These are phyloP conservation scores for Akanthomyces lecanii DNA, from an alignment of 2,329 filamentous ascomycete species.

Conservation along the genomic window DNA sequence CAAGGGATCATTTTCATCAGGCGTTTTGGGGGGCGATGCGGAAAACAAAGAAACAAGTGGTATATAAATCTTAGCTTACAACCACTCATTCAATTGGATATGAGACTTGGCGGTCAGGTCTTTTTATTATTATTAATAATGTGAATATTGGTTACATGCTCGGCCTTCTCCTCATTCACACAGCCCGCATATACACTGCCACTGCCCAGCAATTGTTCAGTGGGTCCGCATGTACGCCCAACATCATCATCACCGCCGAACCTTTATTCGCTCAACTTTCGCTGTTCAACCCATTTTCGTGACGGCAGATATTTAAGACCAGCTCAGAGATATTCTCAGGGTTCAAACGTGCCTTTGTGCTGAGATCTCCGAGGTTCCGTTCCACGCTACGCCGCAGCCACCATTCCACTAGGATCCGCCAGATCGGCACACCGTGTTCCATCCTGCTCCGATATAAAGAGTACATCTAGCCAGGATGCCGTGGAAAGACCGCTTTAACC, in stretches of 20 bases:
- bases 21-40: slow-evolving; percentile 1
- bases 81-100: slow-evolving; percentile 9
- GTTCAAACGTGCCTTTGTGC: not conserved
- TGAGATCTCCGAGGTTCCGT: not conserved
- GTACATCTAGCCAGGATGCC: slow-evolving; percentile 24
- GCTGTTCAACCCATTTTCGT: not conserved
- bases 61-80: not conserved
- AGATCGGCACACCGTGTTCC: not conserved
- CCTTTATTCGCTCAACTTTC: not conserved
- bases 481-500: slow-evolving; percentile 37
- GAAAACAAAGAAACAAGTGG: not conserved
- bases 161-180: not conserved
- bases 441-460: too few species aligned
- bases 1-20: not conserved
- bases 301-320: not conserved
- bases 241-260: slow-evolving; percentile 1
- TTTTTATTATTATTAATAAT: not conserved
- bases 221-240: not conserved
- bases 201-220: slow-evolving; percentile 6
- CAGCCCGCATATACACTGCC: slow-evolving; percentile 10
- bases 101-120: not conserved
- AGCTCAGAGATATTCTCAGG: not conserved
- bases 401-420: not conserved
- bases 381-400: not conserved
- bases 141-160: not conserved